Conservation (phyloP, 768 basidiomycete genomes). For the Kwoniella dejecticola region DNA sequence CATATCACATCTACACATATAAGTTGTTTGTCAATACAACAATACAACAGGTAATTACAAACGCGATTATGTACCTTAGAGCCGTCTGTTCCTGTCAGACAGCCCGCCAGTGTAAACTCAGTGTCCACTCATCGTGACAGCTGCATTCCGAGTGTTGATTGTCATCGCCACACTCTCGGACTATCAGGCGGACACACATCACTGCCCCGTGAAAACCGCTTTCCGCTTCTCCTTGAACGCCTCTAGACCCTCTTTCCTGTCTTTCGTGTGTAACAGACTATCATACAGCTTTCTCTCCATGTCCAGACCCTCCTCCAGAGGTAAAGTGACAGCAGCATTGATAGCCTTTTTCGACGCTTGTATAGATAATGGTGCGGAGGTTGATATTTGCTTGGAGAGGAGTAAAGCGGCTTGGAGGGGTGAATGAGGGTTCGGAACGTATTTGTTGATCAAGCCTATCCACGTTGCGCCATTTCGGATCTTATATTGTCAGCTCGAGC, state of each 20-base stretch:
- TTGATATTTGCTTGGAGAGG: constrained; percentile 37
- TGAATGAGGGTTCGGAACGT: constrained; percentile 23
- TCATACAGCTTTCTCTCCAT: constrained; percentile 87
- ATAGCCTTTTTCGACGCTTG: constrained; percentile 86
- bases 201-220: constrained; percentile 81
- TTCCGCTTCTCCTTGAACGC: constrained; percentile 83
- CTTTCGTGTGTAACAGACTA: constrained; percentile 69
- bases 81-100: too few species aligned
- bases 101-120: too few species aligned
- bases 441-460: constrained; percentile 37
- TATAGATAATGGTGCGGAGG: constrained; percentile 73
- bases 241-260: constrained; percentile 77
- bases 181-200: background rate
- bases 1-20: too few species aligned
- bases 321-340: constrained; percentile 73
- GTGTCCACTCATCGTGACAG: too few species aligned
- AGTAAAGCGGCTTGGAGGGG: constrained; percentile 28
- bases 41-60: too few species aligned
- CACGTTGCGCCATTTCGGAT: too few species aligned
- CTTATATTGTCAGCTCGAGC: too few species aligned
- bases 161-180: too few species aligned
- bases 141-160: too few species aligned
- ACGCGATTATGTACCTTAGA: too few species aligned
- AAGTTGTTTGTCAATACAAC: too few species aligned
- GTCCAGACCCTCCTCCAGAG: constrained; percentile 84